A percentile compares a stretch with the other conserved stretches of the same genome.
These are phyloP conservation scores for Lotus japonicus DNA, from an alignment of 306 rosid genomes.

Conservation along the genomic window DNA sequence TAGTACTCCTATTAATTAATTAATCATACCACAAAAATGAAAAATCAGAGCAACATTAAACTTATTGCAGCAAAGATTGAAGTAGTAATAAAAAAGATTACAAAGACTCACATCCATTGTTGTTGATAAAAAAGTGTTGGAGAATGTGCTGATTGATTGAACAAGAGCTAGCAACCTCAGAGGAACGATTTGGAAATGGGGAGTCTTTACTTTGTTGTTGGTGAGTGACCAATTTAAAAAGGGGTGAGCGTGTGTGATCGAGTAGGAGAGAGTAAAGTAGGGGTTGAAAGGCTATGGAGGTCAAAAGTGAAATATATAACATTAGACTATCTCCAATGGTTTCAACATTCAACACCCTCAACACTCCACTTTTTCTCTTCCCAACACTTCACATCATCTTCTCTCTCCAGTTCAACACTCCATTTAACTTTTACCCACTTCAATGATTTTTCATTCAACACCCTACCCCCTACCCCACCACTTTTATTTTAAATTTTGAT, in stretches of 20 bases:
- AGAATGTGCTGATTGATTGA: slow-evolving; percentile 24
- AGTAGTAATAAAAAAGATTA: neutral
- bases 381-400: too few relatives aligned
- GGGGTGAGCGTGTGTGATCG: slow-evolving; percentile 12
- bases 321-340: too few relatives aligned
- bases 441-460: too few relatives aligned
- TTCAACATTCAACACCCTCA: too few relatives aligned
- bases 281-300: slow-evolving; percentile 14
- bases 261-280: slow-evolving; percentile 17
- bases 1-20: slow-evolving; percentile 42
- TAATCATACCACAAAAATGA: too few relatives aligned
- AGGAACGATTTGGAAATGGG: too few relatives aligned
- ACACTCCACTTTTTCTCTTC: too few relatives aligned
- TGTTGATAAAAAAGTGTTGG: neutral
- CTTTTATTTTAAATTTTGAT: too few relatives aligned
- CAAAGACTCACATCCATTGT: slow-evolving; percentile 34
- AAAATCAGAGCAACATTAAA: neutral
- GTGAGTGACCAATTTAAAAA: slow-evolving; percentile 27
- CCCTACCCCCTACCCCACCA: too few relatives aligned
- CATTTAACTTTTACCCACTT: too few relatives aligned
- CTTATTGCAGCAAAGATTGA: neutral
- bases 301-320: slow-evolving; percentile 25
- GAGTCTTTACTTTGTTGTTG: slow-evolving; percentile 8
- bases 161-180: too few relatives aligned
- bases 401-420: too few relatives aligned